Percentiles rank a stretch among this genome's conserved stretches.
Conservation (phyloP, 177 flowering plant species). For the Vitis hybrid region DNA sequence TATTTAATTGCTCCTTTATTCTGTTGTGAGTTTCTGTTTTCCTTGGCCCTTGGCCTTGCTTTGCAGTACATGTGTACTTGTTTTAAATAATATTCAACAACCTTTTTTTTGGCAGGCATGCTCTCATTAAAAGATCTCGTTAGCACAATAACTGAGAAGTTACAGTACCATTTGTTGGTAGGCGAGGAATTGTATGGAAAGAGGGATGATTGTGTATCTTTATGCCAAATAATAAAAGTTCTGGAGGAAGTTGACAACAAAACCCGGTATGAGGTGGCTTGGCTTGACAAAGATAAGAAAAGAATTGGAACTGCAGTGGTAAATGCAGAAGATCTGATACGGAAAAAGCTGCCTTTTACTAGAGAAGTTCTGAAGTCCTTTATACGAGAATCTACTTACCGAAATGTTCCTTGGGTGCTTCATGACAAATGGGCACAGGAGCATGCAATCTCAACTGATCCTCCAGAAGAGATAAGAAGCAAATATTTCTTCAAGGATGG, state of each 20-base stretch:
- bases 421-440: conserved; percentile 65
- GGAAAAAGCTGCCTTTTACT: conserved; percentile 69
- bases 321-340: conserved; percentile 48
- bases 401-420: conserved; percentile 83
- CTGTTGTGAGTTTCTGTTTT: background rate
- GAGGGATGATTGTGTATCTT: conserved; percentile 43
- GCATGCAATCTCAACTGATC: conserved; percentile 63
- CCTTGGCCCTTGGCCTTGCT: background rate
- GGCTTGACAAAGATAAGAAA: conserved; percentile 66
- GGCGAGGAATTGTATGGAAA: conserved; percentile 66
- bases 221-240: conserved; percentile 66
- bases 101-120: conserved; percentile 53
- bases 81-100: background rate
- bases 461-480: conserved; percentile 51
- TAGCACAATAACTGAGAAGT: conserved; percentile 40
- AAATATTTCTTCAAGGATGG: conserved; percentile 42
- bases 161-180: conserved; percentile 48
- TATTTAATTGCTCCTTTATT: too few relatives aligned
- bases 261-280: conserved; percentile 63
- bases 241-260: conserved; percentile 36
- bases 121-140: conserved; percentile 70
- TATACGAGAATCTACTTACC: conserved; percentile 82
- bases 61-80: background rate
- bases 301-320: conserved; percentile 39
- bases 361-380: conserved; percentile 77